phyloP scores from a whole-genome alignment of 345 rosid species.

The Eucalyptus brandiana region DNA sequence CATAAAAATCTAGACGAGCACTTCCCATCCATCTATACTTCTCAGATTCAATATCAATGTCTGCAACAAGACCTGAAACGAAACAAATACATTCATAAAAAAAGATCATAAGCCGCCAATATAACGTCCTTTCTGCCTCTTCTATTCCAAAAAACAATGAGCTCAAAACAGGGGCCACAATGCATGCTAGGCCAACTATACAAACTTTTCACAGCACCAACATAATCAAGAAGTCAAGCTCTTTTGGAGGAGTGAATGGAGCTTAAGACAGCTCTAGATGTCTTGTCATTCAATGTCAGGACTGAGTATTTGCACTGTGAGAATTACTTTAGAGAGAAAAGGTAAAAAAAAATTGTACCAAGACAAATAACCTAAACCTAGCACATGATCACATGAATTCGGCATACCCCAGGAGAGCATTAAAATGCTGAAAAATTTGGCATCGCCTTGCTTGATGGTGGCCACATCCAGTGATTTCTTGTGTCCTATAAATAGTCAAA shows the following conservation, averaged over 20 bases:
- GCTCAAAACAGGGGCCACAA: not conserved
- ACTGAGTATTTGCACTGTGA: not conserved
- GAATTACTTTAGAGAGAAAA: not conserved
- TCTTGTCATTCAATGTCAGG: not conserved
- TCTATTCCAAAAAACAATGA: not conserved
- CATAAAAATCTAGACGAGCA: slow-evolving; percentile 75
- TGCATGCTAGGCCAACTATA: not conserved
- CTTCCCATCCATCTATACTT: slow-evolving; percentile 97
- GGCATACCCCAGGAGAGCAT: slow-evolving; percentile 95
- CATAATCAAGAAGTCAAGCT: not conserved
- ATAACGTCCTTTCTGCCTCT: not conserved
- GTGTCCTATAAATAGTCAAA: slow-evolving; percentile 35
- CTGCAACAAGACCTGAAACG: slow-evolving; percentile 80
- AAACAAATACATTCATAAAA: not conserved
- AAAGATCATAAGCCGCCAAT: not conserved
- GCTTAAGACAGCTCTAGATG: not conserved
- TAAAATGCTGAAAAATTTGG: slow-evolving; percentile 66
- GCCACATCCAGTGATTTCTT: slow-evolving; percentile 73
- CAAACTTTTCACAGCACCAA: not conserved
- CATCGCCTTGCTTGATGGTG: slow-evolving; percentile 61
- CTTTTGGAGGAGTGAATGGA: not conserved
- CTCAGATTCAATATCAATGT: slow-evolving; percentile 92
- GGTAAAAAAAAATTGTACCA: not conserved
- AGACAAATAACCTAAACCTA: not conserved
- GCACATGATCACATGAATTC: not conserved